These are phyloP conservation scores for Heterobasidion parviporum DNA, from an alignment of 1,284 basidiomycete species.

Conservation along the genomic window DNA sequence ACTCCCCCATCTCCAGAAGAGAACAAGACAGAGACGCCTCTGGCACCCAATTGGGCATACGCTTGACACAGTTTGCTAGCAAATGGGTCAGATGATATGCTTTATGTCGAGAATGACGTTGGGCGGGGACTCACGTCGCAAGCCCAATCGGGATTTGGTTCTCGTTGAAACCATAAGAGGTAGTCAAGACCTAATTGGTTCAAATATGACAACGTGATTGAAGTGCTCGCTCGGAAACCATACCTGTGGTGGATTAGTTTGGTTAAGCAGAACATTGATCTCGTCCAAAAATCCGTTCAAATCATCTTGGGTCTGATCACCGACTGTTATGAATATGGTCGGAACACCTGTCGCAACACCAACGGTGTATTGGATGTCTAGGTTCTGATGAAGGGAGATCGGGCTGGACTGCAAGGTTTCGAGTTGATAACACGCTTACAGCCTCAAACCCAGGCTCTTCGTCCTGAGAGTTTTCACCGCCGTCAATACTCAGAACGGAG, in stretches of 20 bases:
- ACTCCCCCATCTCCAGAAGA: constrained; percentile 3
- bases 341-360: constrained; percentile 2
- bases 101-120: neutral
- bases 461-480: neutral
- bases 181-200: constrained; percentile 32
- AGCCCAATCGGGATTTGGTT: constrained; percentile 10
- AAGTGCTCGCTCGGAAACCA: neutral
- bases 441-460: neutral
- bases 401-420: neutral
- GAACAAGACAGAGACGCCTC: constrained; percentile 2
- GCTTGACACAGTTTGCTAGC: constrained; percentile 2
- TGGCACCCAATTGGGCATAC: constrained; percentile 4
- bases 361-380: constrained; percentile 5
- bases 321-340: constrained; percentile 3
- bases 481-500: neutral
- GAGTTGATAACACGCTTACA: neutral
- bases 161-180: constrained; percentile 23
- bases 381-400: neutral
- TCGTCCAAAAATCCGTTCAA: constrained; percentile 21
- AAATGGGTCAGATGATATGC: neutral
- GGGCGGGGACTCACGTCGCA: neutral
- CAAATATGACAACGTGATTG: neutral
- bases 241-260: constrained; percentile 31
- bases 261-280: constrained; percentile 25
- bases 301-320: constrained; percentile 7